Evolutionary conservation across 2,329 filamentous ascomycete species (phyloP), one percentile per base, ranked within the genome.

Genomic region (Cladosporium sp.): DNA sequence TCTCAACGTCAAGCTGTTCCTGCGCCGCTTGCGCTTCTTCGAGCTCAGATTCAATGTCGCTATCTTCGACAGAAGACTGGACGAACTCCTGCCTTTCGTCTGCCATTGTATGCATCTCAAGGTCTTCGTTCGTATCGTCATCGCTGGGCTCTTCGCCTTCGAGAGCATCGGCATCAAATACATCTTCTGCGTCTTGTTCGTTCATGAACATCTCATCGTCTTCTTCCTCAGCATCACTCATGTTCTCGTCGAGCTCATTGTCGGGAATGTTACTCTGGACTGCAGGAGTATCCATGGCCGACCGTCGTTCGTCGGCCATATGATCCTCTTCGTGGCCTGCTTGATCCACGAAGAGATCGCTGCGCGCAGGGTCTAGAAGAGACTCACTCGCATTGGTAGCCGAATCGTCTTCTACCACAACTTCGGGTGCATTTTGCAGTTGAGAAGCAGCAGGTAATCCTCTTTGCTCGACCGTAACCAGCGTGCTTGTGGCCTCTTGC

Each of bases 131-230:
- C 14, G 38, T 46, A 7, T 48, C 52, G 3, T 56, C 55, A 4
- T 54, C 55, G 18, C 52, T 42, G 1, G 52, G 40, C 8, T 49
- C 52, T 31, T 59, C 54, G 19, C 33, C 46, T 19, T 53, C 52
- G 6, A 48, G 43, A 16, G 46, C 40, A 28, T 43, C 48, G 3
- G 48, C 40, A 4, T 50, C 48, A 33, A 50, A 50, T 9, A 60
- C 53, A 37, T 59, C 55, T 18, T 58, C 58, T 5, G 54, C 54
- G 40, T 62, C 60, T 22, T 58, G 53, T 35, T 56, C 57, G 45
- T 55, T 7, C 35, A 60, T 41, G 10, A 46, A 33, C 37, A 31
- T 53, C n/a, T 10, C 54, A 46, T 57, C 35, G 4, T 44, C 44
- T 31, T 49, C 48, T 3, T 33, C 35, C 16, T 49, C 40, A 11